phyloP scores from a whole-genome alignment of 2,329 filamentous ascomycete species.

The Scopulariopsis brevicaulis region DNA sequence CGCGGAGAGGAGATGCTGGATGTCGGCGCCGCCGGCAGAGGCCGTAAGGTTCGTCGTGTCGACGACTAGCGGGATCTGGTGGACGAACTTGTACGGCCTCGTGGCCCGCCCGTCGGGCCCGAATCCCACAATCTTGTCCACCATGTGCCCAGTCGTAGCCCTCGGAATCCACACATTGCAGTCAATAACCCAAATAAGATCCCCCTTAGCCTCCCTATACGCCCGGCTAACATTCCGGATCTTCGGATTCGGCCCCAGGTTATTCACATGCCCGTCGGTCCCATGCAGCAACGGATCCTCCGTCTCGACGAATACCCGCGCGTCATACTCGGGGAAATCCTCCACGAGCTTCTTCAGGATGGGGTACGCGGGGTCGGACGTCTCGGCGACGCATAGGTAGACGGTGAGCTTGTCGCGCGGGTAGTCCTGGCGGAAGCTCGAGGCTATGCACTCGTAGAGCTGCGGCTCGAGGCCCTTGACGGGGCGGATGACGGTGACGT shows the following conservation, averaged over 20 bases:
- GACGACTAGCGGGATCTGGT: conserved; percentile 84
- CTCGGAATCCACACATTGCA: conserved; percentile 89
- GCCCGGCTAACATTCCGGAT: conserved; percentile 92
- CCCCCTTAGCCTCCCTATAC: conserved; percentile 77
- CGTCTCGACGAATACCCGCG: conserved; percentile 65
- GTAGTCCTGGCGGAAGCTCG: conserved; percentile 75
- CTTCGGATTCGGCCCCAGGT: conserved; percentile 93
- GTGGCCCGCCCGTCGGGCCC: conserved; percentile 29
- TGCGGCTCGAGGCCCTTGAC: conserved; percentile 85
- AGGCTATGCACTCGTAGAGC: conserved; percentile 84
- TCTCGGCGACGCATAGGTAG: conserved; percentile 69
- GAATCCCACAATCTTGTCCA: conserved; percentile 72
- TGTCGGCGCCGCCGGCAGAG: conserved; percentile 9
- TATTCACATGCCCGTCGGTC: conserved; percentile 32
- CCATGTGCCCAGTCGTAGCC: conserved; percentile 75
- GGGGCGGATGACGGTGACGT: conserved; percentile 84
- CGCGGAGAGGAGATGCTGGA: neutral
- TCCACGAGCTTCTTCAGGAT: conserved; percentile 58
- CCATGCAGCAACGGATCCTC: conserved; percentile 63
- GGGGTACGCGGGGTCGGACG: conserved; percentile 64
- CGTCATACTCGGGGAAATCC: conserved; percentile 64
- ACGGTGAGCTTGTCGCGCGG: conserved; percentile 66
- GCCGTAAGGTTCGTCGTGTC: conserved; percentile 38
- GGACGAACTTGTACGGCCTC: conserved; percentile 77
- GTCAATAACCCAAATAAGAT: conserved; percentile 89